phyloP scores from a whole-genome alignment of 2,329 filamentous ascomycete genomes.

The Acrodontium crateriforme region DNA sequence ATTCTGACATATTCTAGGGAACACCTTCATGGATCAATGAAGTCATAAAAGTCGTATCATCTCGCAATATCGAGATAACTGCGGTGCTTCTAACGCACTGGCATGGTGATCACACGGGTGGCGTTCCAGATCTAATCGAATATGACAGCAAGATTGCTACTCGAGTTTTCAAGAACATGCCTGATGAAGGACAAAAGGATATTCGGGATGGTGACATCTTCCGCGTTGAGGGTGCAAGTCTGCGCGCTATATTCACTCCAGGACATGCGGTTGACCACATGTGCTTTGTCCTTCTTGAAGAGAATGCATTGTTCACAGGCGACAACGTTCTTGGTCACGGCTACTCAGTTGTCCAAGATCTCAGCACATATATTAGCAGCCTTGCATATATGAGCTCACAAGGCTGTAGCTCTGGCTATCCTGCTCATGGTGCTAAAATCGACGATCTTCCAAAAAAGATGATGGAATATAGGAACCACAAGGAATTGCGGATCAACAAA shows the following conservation, averaged over 20 bases:
- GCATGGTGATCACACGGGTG: constrained; percentile 33
- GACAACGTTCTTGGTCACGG: constrained; percentile 28
- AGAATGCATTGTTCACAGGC: constrained; percentile 26
- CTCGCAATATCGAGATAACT: too few relatives aligned
- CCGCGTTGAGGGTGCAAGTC: constrained; percentile 26
- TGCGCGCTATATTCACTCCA: constrained; percentile 23
- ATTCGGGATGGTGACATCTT: constrained; percentile 28
- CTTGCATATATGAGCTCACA: constrained; percentile 23
- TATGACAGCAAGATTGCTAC: constrained; percentile 17
- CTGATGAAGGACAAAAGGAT: constrained; percentile 16
- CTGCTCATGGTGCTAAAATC: constrained; percentile 32
- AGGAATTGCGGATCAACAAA: too few relatives aligned
- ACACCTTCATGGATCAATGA: too few relatives aligned
- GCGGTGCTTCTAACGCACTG: constrained; percentile 32
- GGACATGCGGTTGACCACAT: constrained; percentile 24
- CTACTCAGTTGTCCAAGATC: constrained; percentile 26
- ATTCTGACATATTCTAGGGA: too few relatives aligned
- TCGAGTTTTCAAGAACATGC: constrained; percentile 26
- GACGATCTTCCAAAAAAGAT: constrained; percentile 27
- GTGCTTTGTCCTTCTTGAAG: constrained; percentile 24
- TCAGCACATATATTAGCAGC: constrained; percentile 24
- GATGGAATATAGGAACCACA: too few relatives aligned
- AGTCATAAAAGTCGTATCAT: not conserved
- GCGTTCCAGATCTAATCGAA: constrained; percentile 26
- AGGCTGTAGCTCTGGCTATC: constrained; percentile 28